Percentiles rank a stretch among this genome's conserved stretches.
phyloP scores from a whole-genome alignment of 306 rosid genomes.

The Begonia loranthoides region DNA sequence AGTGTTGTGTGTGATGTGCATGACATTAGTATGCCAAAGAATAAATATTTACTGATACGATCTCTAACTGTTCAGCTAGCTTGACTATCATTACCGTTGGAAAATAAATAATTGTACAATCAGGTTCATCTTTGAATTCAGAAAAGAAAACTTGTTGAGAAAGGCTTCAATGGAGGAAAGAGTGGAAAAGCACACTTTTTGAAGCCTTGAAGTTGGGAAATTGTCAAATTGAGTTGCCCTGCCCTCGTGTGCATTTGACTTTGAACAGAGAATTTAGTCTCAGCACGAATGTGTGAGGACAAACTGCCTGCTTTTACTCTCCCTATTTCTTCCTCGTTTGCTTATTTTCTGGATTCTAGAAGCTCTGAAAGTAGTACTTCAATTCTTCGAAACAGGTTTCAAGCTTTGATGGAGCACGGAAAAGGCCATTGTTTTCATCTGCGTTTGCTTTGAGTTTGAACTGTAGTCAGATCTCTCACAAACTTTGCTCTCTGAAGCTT shows the following conservation, averaged over 20 bases:
- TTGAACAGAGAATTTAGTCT: slow-evolving; percentile 26
- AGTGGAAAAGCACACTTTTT: slow-evolving; percentile 27
- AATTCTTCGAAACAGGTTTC: slow-evolving; percentile 11
- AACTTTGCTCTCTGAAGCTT: slow-evolving; percentile 12
- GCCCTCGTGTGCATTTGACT: slow-evolving; percentile 89
- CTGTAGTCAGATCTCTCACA: slow-evolving; percentile 4
- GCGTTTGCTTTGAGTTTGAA: slow-evolving; percentile 6
- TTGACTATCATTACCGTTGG: no score
- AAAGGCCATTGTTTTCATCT: slow-evolving; percentile 1
- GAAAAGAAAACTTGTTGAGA: no score
- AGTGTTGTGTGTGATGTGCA: no score
- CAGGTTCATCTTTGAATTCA: no score
- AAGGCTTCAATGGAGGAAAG: slow-evolving; percentile 10
- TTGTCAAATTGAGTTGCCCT: slow-evolving; percentile 39
- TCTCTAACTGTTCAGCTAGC: no score
- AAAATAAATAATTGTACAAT: no score
- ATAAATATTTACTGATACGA: no score
- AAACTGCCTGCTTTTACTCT: slow-evolving; percentile 28
- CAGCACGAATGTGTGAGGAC: slow-evolving; percentile 39
- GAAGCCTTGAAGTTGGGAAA: slow-evolving; percentile 61
- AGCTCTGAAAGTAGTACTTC: slow-evolving; percentile 14
- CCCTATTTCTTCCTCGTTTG: slow-evolving; percentile 7
- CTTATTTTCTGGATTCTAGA: slow-evolving; percentile 17
- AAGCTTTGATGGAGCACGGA: slow-evolving; percentile 17
- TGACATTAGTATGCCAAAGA: no score